Percentiles rank a stretch among this genome's conserved stretches.
These are phyloP conservation scores for Penicillium freii DNA, from an alignment of 2,329 filamentous ascomycete genomes.

Conservation along the genomic window DNA sequence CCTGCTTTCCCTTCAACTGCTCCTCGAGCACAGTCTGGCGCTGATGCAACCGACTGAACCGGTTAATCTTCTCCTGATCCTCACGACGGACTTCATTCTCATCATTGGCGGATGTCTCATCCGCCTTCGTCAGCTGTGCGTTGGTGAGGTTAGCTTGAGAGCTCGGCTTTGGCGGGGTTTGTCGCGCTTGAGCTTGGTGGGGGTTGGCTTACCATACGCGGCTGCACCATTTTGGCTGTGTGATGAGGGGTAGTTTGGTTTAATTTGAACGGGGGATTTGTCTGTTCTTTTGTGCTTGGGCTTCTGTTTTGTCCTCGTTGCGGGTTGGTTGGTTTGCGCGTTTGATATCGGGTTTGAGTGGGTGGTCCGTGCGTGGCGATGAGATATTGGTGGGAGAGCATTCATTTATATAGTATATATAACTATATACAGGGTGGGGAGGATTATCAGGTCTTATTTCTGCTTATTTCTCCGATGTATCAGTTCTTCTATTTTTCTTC, in stretches of 20 bases:
- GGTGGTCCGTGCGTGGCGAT: constrained; percentile 27
- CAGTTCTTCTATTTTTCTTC: neutral
- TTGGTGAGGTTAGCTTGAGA: neutral
- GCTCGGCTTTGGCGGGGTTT: constrained; percentile 5
- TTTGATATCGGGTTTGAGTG: constrained; percentile 19
- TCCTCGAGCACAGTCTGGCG: constrained; percentile 76
- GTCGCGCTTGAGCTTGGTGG: neutral
- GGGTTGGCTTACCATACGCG: constrained; percentile 55
- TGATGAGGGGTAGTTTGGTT: neutral
- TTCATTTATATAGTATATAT: neutral
- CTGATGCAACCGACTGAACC: constrained; percentile 91
- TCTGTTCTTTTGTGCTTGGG: neutral
- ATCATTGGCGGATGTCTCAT: constrained; percentile 73
- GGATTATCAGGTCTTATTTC: too few species aligned
- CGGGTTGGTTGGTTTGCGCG: constrained; percentile 7
- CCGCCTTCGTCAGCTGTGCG: constrained; percentile 81
- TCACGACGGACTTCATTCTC: constrained; percentile 93
- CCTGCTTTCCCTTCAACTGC: constrained; percentile 74
- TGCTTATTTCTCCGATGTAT: neutral
- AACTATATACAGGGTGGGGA: neutral
- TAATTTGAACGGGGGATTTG: neutral
- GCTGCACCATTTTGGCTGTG: constrained; percentile 50
- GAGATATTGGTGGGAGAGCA: neutral
- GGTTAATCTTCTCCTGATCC: constrained; percentile 98
- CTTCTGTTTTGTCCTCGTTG: constrained; percentile 2